Conservation (phyloP, 2,329 filamentous ascomycete genomes). For the Cryphonectria radicalis region DNA sequence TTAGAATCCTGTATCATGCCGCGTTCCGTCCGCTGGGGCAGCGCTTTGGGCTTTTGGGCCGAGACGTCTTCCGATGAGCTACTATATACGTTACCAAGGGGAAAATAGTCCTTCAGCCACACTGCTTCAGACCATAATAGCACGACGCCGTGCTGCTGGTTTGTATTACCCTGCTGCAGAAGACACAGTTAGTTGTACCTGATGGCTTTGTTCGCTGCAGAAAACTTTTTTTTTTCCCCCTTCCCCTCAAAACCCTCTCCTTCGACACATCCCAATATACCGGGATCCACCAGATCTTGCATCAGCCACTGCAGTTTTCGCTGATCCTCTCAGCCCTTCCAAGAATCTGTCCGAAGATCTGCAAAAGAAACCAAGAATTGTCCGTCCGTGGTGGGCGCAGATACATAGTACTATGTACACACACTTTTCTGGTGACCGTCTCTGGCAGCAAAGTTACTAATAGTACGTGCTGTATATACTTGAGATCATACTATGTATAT, state of each 20-base stretch:
- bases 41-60: neutral
- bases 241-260: neutral
- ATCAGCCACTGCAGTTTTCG: neutral
- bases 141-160: neutral
- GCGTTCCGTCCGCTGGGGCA: neutral
- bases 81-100: neutral
- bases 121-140: neutral
- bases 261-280: neutral
- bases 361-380: neutral
- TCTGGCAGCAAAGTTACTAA: too few species aligned
- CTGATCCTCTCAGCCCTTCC: neutral
- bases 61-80: neutral
- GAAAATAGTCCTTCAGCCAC: neutral
- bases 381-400: neutral
- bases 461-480: too few species aligned
- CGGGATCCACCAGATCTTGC: neutral
- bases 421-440: neutral
- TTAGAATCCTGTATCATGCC: neutral
- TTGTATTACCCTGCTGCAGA: neutral
- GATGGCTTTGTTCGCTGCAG: neutral
- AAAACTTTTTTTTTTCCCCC: too few species aligned
- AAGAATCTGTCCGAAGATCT: slow-evolving; percentile 2
- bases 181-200: neutral
- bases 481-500: neutral
- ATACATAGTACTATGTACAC: neutral